phyloP scores from a whole-genome alignment of 495 filamentous ascomycete species.

The Melanomma pulvis-pyrius region DNA sequence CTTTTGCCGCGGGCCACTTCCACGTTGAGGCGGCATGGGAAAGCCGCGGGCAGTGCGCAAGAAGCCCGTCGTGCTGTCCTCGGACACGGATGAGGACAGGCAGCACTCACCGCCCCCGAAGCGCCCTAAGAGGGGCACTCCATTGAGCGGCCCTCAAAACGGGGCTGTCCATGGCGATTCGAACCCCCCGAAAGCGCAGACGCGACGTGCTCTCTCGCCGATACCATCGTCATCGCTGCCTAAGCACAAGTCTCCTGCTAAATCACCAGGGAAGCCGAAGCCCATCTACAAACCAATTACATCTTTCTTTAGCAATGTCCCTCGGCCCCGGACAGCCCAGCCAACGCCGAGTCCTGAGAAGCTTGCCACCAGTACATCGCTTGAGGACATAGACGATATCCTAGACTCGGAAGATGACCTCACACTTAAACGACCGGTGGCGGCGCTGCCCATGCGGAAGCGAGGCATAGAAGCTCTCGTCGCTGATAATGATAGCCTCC shows the following conservation, averaged over 20 bases:
- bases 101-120: slow-evolving; percentile 29
- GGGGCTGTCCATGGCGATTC: slow-evolving; percentile 17
- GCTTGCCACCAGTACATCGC: slow-evolving; percentile 16
- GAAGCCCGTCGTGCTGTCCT: slow-evolving; percentile 49
- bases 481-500: slow-evolving; percentile 3
- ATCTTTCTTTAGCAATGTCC: slow-evolving; percentile 50
- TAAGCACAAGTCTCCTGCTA: slow-evolving; percentile 20
- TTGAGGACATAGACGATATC: slow-evolving; percentile 48
- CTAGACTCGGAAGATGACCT: slow-evolving; percentile 46
- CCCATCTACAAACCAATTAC: slow-evolving; percentile 44
- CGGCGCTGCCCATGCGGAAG: slow-evolving; percentile 39
- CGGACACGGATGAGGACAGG: slow-evolving; percentile 48
- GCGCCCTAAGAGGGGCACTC: slow-evolving; percentile 30
- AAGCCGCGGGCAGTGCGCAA: slow-evolving; percentile 54
- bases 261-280: slow-evolving; percentile 32
- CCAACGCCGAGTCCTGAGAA: slow-evolving; percentile 38
- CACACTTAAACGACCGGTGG: slow-evolving; percentile 11
- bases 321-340: slow-evolving; percentile 38
- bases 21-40: slow-evolving; percentile 41
- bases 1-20: slow-evolving; percentile 9
- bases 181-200: not conserved
- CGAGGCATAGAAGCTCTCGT: slow-evolving; percentile 23
- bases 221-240: slow-evolving; percentile 18
- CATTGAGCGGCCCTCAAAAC: slow-evolving; percentile 18
- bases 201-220: slow-evolving; percentile 6